Evolutionary conservation across 2,329 filamentous ascomycete species (phyloP).

Genomic region (Clathrospora elynae): DNA sequence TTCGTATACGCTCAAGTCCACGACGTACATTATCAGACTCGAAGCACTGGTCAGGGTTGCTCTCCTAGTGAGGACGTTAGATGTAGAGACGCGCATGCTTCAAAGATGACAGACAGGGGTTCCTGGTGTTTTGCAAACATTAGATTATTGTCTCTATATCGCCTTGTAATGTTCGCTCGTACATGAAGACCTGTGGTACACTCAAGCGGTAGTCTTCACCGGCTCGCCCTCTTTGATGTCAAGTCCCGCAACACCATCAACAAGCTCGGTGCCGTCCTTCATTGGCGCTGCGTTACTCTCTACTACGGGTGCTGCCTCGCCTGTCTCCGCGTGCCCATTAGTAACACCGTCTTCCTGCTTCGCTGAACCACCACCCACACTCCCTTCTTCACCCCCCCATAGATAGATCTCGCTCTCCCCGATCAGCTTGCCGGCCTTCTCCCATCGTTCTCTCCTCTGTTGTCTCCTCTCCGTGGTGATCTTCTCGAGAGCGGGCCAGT

Average conservation of each 20-base stretch:
- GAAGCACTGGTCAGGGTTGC: too few relatives aligned
- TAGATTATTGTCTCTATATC: too few relatives aligned
- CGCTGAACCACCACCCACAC: constrained; percentile 17
- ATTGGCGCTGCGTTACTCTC: not conserved
- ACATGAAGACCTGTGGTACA: too few relatives aligned
- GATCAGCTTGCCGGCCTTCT: constrained; percentile 75
- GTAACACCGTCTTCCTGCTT: constrained; percentile 6
- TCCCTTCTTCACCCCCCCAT: constrained; percentile 64
- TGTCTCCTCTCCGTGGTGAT: constrained; percentile 70
- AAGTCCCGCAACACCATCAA: constrained; percentile 30
- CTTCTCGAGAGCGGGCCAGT: constrained; percentile 85
- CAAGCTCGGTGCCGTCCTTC: constrained; percentile 19
- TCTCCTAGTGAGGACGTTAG: too few relatives aligned
- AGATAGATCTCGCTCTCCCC: constrained; percentile 89
- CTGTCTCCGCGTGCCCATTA: not conserved
- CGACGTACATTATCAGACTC: too few relatives aligned
- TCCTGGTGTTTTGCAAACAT: too few relatives aligned
- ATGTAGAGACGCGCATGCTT: too few relatives aligned
- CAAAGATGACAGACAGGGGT: too few relatives aligned
- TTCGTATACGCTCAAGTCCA: too few relatives aligned
- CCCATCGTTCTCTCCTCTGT: constrained; percentile 72
- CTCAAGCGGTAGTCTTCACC: constrained; percentile 17
- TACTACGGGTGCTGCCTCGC: constrained; percentile 4
- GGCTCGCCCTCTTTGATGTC: constrained; percentile 32
- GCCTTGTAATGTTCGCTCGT: too few relatives aligned